Evolutionary conservation across 2,329 filamentous ascomycete genomes (phyloP).

Genomic region (Monosporascus sp.): DNA sequence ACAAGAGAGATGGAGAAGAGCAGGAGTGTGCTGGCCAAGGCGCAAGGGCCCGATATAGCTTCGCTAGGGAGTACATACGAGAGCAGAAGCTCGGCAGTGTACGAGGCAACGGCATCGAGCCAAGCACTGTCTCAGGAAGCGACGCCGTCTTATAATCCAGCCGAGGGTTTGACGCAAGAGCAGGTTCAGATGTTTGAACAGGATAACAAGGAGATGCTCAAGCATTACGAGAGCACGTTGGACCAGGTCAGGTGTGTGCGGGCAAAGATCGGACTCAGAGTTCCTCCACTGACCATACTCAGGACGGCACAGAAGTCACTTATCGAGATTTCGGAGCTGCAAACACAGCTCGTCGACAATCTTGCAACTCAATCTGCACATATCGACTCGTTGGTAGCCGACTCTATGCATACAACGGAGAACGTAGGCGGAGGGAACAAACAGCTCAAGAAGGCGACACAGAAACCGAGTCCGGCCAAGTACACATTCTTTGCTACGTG

Average conservation of each 20-base stretch:
- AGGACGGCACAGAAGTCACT: constrained; percentile 87
- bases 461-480: constrained; percentile 66
- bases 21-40: constrained; percentile 76
- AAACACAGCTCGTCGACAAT: constrained; percentile 82
- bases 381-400: constrained; percentile 81
- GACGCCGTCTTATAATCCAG: constrained; percentile 13
- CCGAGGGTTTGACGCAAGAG: constrained; percentile 65
- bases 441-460: constrained; percentile 77
- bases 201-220: constrained; percentile 88
- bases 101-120: constrained; percentile 12
- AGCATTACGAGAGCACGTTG: constrained; percentile 89
- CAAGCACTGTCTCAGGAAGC: constrained; percentile 21
- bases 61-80: constrained; percentile 12
- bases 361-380: constrained; percentile 80
- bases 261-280: not conserved
- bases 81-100: constrained; percentile 9
- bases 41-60: constrained; percentile 32
- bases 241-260: constrained; percentile 83
- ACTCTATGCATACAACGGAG: constrained; percentile 74
- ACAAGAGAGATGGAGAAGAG: constrained; percentile 83
- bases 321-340: constrained; percentile 86
- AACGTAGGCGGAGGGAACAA: constrained; percentile 88
- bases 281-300: constrained; percentile 2
- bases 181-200: constrained; percentile 91
- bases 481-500: constrained; percentile 78